Base-by-base conservation (phyloP, 1,139 yeast genomes). In the Diutina scorzettiae region DNA sequence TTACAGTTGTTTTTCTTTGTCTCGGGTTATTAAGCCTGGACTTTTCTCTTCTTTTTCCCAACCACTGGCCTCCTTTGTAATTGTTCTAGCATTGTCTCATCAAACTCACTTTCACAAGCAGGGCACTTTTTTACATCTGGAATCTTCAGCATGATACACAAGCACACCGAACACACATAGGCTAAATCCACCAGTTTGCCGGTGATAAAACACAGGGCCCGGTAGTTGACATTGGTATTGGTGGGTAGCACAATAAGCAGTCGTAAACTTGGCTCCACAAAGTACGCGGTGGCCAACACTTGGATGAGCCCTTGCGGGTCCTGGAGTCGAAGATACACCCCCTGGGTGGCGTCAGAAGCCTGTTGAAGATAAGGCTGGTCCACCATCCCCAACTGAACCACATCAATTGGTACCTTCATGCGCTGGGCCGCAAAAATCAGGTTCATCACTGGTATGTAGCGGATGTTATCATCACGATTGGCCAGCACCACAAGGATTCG, bases 341-440 rank as follows among this genome's bases (percentile, higher is more conserved):
- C 99, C 48, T 80, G 76, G 0, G 98, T 91, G 12, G 96, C 91
- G 62, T 93, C 98, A 0, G 95, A 75, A 0, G 98, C 96, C 57
- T 93, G 98, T 55, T 93, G 98, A 45, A 93, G 61, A 54, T 87
- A 89, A 1, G 94, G 83, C 2, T 95, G 81, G 49, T 79, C 62
- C 34, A 51, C 74, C 14, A 68, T 66, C 1, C 91, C 91, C 41
- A 93, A 64, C 55, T 89, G 87, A 46, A 93, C 89, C 17, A 89
- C 87, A 58, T 93, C 97, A 14, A 91, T 79, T 2, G 96, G 84
- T 11, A 91, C 78, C 53, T 80, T 81, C 80, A 84, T 75, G 59
- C 87, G 87, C 52, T 91, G 96, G 1, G 98, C 96, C 0, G 97
- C 93, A 62, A 93, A 93, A 37, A 91, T 89, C 49, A 93, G 74